Evolutionary conservation across 1,284 basidiomycete species (phyloP).

Genomic region (Microbotryum lychnidis-dioicae): DNA sequence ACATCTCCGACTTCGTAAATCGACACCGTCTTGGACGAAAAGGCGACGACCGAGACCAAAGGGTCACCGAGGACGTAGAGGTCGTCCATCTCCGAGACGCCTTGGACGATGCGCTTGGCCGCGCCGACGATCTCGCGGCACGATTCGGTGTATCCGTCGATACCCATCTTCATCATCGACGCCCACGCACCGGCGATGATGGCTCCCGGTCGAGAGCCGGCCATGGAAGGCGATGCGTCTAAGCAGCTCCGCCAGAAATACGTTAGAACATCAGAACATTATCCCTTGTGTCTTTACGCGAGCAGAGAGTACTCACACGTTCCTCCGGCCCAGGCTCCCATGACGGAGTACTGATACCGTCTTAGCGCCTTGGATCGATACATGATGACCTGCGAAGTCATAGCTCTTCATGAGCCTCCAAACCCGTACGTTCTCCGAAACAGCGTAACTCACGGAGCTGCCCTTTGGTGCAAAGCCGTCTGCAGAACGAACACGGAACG

Average conservation of each 20-base stretch:
- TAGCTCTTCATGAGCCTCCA: too few relatives aligned
- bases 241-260: slow-evolving; percentile 51
- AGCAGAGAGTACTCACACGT: slow-evolving; percentile 36
- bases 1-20: slow-evolving; percentile 81
- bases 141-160: slow-evolving; percentile 83
- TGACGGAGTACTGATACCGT: slow-evolving; percentile 75
- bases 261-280: slow-evolving; percentile 12
- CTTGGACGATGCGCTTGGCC: slow-evolving; percentile 57
- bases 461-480: slow-evolving; percentile 49
- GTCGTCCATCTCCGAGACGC: slow-evolving; percentile 45
- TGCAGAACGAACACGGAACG: slow-evolving; percentile 48
- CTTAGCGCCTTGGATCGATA: slow-evolving; percentile 55
- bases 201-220: slow-evolving; percentile 82
- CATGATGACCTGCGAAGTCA: slow-evolving; percentile 56
- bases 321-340: slow-evolving; percentile 65
- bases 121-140: slow-evolving; percentile 74
- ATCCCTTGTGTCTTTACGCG: too few relatives aligned
- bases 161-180: slow-evolving; percentile 84
- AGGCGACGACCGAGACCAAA: slow-evolving; percentile 80
- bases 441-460: slow-evolving; percentile 51
- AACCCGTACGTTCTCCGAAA: too few relatives aligned
- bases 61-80: slow-evolving; percentile 81
- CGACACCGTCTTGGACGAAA: slow-evolving; percentile 57
- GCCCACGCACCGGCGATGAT: slow-evolving; percentile 95
- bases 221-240: slow-evolving; percentile 74